These are phyloP conservation scores for Barnettozyma botsteinii DNA, from an alignment of 805 yeast species.

Conservation along the genomic window DNA sequence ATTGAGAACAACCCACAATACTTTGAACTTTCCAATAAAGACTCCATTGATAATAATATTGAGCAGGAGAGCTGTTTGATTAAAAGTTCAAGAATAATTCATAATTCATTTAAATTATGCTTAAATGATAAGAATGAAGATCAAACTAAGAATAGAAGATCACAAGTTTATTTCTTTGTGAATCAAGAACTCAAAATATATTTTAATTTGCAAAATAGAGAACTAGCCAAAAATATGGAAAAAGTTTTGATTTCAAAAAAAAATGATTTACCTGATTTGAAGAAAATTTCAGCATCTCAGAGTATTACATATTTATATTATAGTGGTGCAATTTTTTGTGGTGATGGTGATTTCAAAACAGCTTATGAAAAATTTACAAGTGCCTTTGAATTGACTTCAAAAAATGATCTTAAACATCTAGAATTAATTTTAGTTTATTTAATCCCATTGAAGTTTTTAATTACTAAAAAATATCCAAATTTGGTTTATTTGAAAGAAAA, in stretches of 20 bases:
- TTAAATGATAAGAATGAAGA: conserved; percentile 71
- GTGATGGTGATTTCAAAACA: conserved; percentile 51
- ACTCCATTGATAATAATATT: conserved; percentile 16
- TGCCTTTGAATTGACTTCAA: conserved; percentile 32
- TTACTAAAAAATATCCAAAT: conserved; percentile 43
- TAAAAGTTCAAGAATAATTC: conserved; percentile 57
- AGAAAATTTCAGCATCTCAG: conserved; percentile 41
- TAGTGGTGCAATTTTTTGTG: conserved; percentile 59
- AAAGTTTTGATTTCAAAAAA: conserved; percentile 57
- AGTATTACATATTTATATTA: conserved; percentile 62
- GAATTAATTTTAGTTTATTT: conserved; percentile 47
- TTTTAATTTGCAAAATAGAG: conserved; percentile 57
- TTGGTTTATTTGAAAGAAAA: conserved; percentile 29
- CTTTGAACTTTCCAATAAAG: conserved; percentile 5
- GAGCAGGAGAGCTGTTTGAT: conserved; percentile 36
- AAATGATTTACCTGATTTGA: conserved; percentile 46
- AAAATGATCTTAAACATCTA: conserved; percentile 18
- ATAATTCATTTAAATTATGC: conserved; percentile 69
- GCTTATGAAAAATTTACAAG: conserved; percentile 46
- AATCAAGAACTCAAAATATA: conserved; percentile 66
- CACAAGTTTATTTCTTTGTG: conserved; percentile 64
- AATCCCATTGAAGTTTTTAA: conserved; percentile 56
- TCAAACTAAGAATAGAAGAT: conserved; percentile 42
- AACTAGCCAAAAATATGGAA: conserved; percentile 69
- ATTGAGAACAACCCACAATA: conserved; percentile 15